phyloP scores from a whole-genome alignment of 306 rosid species.

The Elaeagnus macrophylla region DNA sequence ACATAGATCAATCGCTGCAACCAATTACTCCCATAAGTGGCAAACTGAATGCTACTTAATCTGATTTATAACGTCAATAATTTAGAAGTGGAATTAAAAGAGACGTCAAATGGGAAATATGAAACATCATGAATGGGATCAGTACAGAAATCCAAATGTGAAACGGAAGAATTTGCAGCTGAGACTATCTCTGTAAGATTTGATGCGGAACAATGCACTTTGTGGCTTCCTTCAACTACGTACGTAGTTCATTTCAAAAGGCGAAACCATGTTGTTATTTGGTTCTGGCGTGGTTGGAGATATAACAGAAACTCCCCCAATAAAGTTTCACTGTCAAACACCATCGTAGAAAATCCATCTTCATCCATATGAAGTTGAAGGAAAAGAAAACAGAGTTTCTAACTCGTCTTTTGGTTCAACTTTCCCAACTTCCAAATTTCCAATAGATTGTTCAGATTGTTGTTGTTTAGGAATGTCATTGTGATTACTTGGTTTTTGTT shows the following conservation, averaged over 20 bases:
- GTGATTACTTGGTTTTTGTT: slow-evolving; percentile 25
- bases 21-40: neutral
- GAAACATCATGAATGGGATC: slow-evolving; percentile 37
- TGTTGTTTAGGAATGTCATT: slow-evolving; percentile 10
- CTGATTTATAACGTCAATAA: neutral
- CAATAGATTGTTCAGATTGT: slow-evolving; percentile 23
- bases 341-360: slow-evolving; percentile 25
- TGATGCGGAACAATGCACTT: slow-evolving; percentile 35
- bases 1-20: slow-evolving; percentile 1
- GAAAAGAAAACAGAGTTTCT: slow-evolving; percentile 43
- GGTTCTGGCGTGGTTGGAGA: slow-evolving; percentile 38
- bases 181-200: slow-evolving; percentile 52
- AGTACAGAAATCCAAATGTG: slow-evolving; percentile 50
- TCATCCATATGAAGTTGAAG: slow-evolving; percentile 33
- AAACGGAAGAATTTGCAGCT: slow-evolving; percentile 45
- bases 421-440: slow-evolving; percentile 25
- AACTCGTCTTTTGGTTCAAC: slow-evolving; percentile 28
- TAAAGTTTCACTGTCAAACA: slow-evolving; percentile 26
- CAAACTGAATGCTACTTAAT: slow-evolving; percentile 12
- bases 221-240: slow-evolving; percentile 21
- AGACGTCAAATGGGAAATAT: slow-evolving; percentile 44
- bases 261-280: slow-evolving; percentile 28
- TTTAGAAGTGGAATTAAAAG: too few species aligned
- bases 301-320: slow-evolving; percentile 28
- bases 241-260: slow-evolving; percentile 31